Evolutionary conservation across 208 protist species (phyloP).

Genomic region (Acanthamoeba healyi): DNA sequence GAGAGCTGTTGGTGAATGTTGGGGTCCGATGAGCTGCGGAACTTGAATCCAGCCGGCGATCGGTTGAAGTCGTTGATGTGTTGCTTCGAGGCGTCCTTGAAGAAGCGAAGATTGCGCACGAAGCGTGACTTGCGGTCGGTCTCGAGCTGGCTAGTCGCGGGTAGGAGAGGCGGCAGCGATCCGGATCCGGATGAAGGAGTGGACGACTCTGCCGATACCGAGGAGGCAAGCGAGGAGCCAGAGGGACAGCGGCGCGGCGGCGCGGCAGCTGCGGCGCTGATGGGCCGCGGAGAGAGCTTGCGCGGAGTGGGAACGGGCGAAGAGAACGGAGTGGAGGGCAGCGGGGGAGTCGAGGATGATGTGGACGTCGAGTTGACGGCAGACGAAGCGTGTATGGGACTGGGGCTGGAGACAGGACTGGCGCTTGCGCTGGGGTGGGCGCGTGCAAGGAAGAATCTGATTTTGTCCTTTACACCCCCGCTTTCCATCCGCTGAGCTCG

Average conservation of each 20-base stretch:
- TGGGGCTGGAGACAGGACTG: background rate
- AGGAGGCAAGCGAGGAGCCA: background rate
- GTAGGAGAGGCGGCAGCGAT: background rate
- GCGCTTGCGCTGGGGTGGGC: too few species aligned
- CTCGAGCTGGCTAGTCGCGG: background rate
- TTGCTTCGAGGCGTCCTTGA: slow-evolving; percentile 9
- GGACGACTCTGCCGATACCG: background rate
- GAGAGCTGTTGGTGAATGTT: background rate
- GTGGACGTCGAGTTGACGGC: too few species aligned
- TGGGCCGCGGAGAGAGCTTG: too few species aligned
- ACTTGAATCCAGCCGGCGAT: slow-evolving; percentile 25
- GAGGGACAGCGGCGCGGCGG: background rate
- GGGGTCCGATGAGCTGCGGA: slow-evolving; percentile 24
- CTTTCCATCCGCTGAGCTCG: slow-evolving; percentile 33
- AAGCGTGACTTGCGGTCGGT: background rate
- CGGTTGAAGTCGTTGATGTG: slow-evolving; percentile 40
- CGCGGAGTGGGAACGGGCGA: background rate
- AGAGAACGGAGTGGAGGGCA: background rate
- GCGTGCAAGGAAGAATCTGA: slow-evolving; percentile 1
- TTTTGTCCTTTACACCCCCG: slow-evolving; percentile 47
- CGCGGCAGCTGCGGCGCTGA: background rate
- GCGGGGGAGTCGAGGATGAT: background rate
- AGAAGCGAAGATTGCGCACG: slow-evolving; percentile 34
- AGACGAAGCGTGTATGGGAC: too few species aligned
- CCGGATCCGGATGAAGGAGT: background rate